Percentiles rank a stretch among this genome's conserved stretches.
phyloP scores from a whole-genome alignment of 2,329 filamentous ascomycete species.

The Cercospora zeae-maydis region DNA sequence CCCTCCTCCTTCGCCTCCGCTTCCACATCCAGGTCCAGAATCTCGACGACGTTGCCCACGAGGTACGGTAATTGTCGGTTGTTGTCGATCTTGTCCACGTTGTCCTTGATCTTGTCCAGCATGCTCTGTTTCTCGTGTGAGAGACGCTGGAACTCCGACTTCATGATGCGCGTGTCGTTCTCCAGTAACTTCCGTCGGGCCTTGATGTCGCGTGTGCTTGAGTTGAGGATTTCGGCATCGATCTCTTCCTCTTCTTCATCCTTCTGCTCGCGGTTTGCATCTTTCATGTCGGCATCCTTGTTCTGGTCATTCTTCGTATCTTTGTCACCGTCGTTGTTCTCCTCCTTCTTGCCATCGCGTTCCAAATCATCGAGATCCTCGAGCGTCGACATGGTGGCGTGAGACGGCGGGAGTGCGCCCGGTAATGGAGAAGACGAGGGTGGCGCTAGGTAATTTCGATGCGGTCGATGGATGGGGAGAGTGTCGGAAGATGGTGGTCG shows the following conservation, averaged over 20 bases:
- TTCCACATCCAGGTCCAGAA: constrained; percentile 92
- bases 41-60: constrained; percentile 96
- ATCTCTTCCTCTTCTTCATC: constrained; percentile 63
- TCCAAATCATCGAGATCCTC: constrained; percentile 90
- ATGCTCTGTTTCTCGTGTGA: constrained; percentile 94
- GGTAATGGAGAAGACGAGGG: background rate
- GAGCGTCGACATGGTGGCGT: constrained; percentile 72
- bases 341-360: constrained; percentile 70
- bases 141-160: constrained; percentile 90
- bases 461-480: background rate
- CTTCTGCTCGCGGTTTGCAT: constrained; percentile 60
- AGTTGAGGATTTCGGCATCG: constrained; percentile 87
- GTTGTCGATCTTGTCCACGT: constrained; percentile 97
- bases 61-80: constrained; percentile 99
- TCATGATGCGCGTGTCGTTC: constrained; percentile 98
- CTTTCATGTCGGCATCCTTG: constrained; percentile 83
- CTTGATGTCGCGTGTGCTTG: constrained; percentile 91
- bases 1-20: constrained; percentile 96
- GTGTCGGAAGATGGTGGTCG: background rate
- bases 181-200: constrained; percentile 88
- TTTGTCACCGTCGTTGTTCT: constrained; percentile 52
- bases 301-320: constrained; percentile 58
- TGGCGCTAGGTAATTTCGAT: background rate
- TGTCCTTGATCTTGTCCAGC: constrained; percentile 99
- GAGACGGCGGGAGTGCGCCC: background rate